A percentile compares a stretch with the other conserved stretches of the same genome.
Conservation (phyloP, 169 alveolate genomes). For the Plasmodium vinckei region DNA sequence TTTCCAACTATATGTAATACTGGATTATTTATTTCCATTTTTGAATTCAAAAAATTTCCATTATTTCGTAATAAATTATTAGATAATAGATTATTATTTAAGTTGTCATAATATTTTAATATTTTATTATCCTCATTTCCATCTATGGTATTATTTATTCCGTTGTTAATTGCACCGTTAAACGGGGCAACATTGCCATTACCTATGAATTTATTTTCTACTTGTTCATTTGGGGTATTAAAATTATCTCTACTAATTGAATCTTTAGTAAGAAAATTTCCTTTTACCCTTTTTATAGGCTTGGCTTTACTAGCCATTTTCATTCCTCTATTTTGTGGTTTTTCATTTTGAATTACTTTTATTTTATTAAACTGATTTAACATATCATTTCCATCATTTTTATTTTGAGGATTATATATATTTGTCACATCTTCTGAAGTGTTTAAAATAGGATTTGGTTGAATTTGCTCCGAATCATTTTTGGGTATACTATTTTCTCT, state of each 20-base stretch:
- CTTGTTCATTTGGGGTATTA: too few species aligned
- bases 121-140: not conserved
- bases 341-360: not conserved
- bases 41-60: not conserved
- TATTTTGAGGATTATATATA: slow-evolving; percentile 12
- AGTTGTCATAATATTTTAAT: not conserved
- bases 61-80: not conserved
- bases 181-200: too few species aligned
- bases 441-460: slow-evolving; percentile 21
- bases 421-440: slow-evolving; percentile 43
- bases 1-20: not conserved
- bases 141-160: too few species aligned
- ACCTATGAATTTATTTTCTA: too few species aligned
- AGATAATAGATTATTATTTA: not conserved
- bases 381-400: slow-evolving; percentile 9
- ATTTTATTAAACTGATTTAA: not conserved
- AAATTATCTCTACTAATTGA: too few species aligned
- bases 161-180: too few species aligned
- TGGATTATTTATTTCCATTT: slow-evolving; percentile 1
- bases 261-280: too few species aligned
- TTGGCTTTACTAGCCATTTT: too few species aligned
- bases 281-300: too few species aligned
- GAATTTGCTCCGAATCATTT: slow-evolving; percentile 13
- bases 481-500: not conserved
- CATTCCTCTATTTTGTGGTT: too few species aligned